Evolutionary conservation across 2,329 filamentous ascomycete genomes (phyloP), one percentile per base, ranked within the genome.

Genomic region (Aspergillus carbonarius): DNA sequence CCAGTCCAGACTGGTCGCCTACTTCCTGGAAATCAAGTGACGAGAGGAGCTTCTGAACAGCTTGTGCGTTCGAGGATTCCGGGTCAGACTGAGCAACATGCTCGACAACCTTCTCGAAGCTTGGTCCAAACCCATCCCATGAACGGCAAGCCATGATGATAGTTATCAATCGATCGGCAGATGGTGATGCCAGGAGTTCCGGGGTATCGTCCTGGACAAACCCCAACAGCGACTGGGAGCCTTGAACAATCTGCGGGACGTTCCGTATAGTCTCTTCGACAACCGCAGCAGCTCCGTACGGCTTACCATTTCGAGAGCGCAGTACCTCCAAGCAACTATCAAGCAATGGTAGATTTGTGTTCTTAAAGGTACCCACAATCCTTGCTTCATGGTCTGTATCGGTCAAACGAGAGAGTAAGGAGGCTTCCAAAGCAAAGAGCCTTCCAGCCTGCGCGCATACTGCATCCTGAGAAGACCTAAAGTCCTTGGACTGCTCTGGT

Each of bases 401-500:
- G 25, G 56, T 61, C 34, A 62, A 60, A 54, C 64, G 66, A 15
- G 67, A 63, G 27, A 78, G 64, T 23, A 81, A 59, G 18, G 76
- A 73, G 47, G 71, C 63, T 60, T 81, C 79, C 9, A 92, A 74
- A 1, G 82, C 76, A 60, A 90, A 88, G 77, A 91, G 91, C 0
- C 90, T 86, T 47, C 81, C 79, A 0, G 88, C 87, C 66, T 89
- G 84, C 6, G 86, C 81, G 9, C 85, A 84, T 25, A 96, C 81
- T 40, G 80, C 79, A 52, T 85, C 82, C 70, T 96, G 92, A 0
- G 91, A 96, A 42, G 82, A 81, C 25, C 84, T 82, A 65, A 90
- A 90, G 17, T 92, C 89, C 61, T 88, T 88, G 0, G 92, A 92
- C 57, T 93, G 87, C 69, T 93, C 92, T 0, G 93, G 92, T 5